These are phyloP conservation scores for Trichophyton equinum DNA, from an alignment of 2,329 filamentous ascomycete species.

Conservation along the genomic window DNA sequence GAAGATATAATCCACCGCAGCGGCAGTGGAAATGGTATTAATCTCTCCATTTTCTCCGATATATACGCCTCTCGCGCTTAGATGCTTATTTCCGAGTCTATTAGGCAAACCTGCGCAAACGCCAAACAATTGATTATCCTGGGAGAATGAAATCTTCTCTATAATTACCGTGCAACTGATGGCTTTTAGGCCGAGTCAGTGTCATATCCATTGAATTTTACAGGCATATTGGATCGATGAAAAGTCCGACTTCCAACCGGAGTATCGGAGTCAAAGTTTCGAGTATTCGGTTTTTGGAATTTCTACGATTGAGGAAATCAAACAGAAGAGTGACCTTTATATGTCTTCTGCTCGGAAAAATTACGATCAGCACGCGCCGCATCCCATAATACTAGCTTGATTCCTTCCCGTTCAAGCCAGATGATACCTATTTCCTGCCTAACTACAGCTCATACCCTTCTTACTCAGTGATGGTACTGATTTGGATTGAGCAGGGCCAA, in stretches of 20 bases:
- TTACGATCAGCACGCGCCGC: not conserved
- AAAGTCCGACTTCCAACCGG: too few species aligned
- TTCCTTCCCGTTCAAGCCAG: too few species aligned
- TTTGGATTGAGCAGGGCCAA: too few species aligned
- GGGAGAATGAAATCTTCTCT: not conserved
- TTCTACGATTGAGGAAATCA: not conserved
- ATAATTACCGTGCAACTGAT: not conserved
- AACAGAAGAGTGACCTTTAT: not conserved
- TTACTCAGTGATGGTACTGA: too few species aligned
- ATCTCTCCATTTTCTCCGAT: not conserved
- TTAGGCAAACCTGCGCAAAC: not conserved
- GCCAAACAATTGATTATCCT: not conserved
- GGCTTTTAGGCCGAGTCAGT: not conserved
- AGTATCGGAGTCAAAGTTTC: too few species aligned
- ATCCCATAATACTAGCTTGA: not conserved
- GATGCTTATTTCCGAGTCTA: not conserved
- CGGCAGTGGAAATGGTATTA: not conserved
- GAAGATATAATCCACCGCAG: conserved; percentile 3
- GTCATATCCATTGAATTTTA: not conserved
- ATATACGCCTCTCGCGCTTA: not conserved
- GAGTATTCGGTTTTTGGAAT: not conserved
- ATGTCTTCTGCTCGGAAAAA: not conserved
- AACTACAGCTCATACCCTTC: too few species aligned
- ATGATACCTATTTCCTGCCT: too few species aligned
- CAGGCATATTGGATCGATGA: not conserved